Percentiles rank a stretch among this genome's conserved stretches.
These are phyloP conservation scores for Hypoxylon sp. DNA, from an alignment of 2,329 filamentous ascomycete species.

Conservation along the genomic window DNA sequence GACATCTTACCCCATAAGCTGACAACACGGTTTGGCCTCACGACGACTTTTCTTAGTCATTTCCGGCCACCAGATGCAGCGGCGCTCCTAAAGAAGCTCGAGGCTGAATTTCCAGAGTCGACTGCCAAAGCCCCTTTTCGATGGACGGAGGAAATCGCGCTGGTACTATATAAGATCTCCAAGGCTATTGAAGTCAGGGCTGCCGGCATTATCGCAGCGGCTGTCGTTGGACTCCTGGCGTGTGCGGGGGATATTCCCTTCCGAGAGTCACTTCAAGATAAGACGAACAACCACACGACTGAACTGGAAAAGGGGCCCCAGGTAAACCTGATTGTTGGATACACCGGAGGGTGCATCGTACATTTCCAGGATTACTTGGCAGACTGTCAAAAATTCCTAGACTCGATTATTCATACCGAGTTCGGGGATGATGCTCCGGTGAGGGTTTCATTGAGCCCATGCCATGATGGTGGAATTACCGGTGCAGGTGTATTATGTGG, in stretches of 20 bases:
- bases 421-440: constrained; percentile 57
- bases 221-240: constrained; percentile 77
- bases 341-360: constrained; percentile 85
- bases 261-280: constrained; percentile 38
- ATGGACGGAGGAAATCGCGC: constrained; percentile 75
- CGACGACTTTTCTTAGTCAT: constrained; percentile 81
- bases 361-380: constrained; percentile 81
- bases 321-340: constrained; percentile 79
- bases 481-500: constrained; percentile 73
- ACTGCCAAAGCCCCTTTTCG: constrained; percentile 64
- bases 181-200: constrained; percentile 80
- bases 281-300: constrained; percentile 19
- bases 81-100: constrained; percentile 64
- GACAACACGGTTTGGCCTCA: constrained; percentile 72
- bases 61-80: constrained; percentile 69
- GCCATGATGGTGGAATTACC: constrained; percentile 73
- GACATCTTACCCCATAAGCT: constrained; percentile 69
- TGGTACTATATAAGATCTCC: constrained; percentile 75
- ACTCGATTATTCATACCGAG: constrained; percentile 64
- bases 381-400: constrained; percentile 78
- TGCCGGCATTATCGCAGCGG: constrained; percentile 80
- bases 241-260: constrained; percentile 76
- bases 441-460: constrained; percentile 67
- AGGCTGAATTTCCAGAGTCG: constrained; percentile 67
- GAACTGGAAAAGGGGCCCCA: constrained; percentile 36